Base-by-base conservation (phyloP, 1,284 basidiomycete genomes). In the Malassezia restricta region DNA sequence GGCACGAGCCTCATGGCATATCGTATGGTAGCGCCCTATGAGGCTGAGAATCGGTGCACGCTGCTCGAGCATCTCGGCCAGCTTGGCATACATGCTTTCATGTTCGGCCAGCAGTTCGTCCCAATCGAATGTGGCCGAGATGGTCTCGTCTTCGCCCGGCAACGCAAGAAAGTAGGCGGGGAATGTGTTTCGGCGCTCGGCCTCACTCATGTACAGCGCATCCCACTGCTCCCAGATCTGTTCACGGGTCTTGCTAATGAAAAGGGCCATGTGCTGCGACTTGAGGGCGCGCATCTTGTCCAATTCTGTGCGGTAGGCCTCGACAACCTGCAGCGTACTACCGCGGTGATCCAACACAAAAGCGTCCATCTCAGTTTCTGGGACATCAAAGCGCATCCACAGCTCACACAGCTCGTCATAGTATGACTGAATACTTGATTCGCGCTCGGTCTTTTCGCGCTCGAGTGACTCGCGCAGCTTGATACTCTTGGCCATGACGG, bases 1-100 rank as follows among this genome's bases (percentile, higher is more conserved):
- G 68, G 94, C 87, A 68, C 84, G 85, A 75, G 88, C 84, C 63
- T 96, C 89, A 45, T 83, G 82, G 49, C 86, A 85, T n/a, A 98
- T 84, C 35, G 85, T 83, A 63, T 87, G 84, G 77, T 95, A 99
- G 72, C 85, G 87, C 73, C 82, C 81, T 58, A 96, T 82, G 49
- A 80, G 79, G 0, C 81, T 79, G 29, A 99, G 77, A 1, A 96
- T 76, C 0, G 83, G 80, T 5, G 81, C 82, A 71, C 90, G 92
- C 48, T 80, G 76, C 57, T 83, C 78, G 14, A 84, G 79, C 67
- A 95, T 89, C 32, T 84, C 82, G 63, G 86, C 84, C 31, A 96
- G 78, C 14, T 82, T 78, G 51, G 78, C 78, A 54, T 89, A 86
- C 74, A 94, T 87, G 33, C 84, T 81, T 73, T 99, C 92, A 66